Conservation (phyloP, 371 early-diverging fungal genomes). For the Apophysomyces variabilis region DNA sequence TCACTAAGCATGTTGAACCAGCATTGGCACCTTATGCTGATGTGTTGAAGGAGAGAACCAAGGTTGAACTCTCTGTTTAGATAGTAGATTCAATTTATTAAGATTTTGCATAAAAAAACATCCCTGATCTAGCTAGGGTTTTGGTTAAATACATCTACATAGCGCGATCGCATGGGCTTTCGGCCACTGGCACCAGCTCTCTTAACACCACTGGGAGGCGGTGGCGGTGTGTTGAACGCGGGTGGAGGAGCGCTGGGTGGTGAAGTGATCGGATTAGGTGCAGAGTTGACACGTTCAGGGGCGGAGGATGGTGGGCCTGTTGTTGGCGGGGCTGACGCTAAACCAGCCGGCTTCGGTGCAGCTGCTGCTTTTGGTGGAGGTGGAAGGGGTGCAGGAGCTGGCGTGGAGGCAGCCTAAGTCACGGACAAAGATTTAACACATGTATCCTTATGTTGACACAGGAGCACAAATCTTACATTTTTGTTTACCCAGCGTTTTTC, state of each 20-base stretch:
- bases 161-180: slow-evolving; percentile 53
- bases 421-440: background rate
- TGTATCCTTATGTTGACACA: no score
- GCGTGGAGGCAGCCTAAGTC: slow-evolving; percentile 10
- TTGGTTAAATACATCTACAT: slow-evolving; percentile 55
- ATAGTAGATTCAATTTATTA: slow-evolving; percentile 13
- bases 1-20: slow-evolving; percentile 81
- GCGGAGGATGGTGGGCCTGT: background rate
- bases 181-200: slow-evolving; percentile 33
- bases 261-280: background rate
- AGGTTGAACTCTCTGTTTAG: slow-evolving; percentile 69
- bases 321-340: background rate
- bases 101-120: background rate
- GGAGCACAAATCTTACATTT: slow-evolving; percentile 24
- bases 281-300: background rate
- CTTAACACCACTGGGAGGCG: slow-evolving; percentile 26
- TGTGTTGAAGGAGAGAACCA: slow-evolving; percentile 52
- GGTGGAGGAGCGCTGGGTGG: slow-evolving; percentile 26
- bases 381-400: slow-evolving; percentile 34
- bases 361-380: slow-evolving; percentile 30
- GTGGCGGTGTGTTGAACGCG: slow-evolving; percentile 31
- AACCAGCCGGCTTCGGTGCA: background rate
- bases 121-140: slow-evolving; percentile 7
- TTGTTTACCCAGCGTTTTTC: slow-evolving; percentile 66
- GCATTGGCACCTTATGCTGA: slow-evolving; percentile 83